Evolutionary conservation across 2,329 filamentous ascomycete genomes (phyloP), one percentile per base, ranked within the genome.

Genomic region (Lasiodiplodia sp.): DNA sequence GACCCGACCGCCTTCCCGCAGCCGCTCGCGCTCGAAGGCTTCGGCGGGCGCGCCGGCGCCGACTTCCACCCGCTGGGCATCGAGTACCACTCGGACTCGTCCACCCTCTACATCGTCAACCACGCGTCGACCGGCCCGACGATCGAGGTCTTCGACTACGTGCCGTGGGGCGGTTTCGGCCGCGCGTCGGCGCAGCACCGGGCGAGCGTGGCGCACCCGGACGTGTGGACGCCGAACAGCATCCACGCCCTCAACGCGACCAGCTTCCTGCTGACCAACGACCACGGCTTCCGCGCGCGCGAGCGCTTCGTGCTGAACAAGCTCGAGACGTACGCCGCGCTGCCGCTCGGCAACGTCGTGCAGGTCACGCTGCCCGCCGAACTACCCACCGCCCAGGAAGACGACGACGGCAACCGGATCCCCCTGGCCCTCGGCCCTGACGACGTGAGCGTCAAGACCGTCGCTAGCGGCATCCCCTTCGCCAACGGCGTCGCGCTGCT

Each of bases 51-150:
- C 25, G 68, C 69, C 6, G 66, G 66, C 23, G 64, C 60, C 23
- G 77, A 81, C 60, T 80, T 83, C 67, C 81, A 84, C 66, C 82
- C 82, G 1, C 72, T 84, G 1, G 81, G 82, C 4, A 75, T 84
- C 4, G 77, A 78, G 5, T 80, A 78, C 40, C 76, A 82, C 18
- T 60, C 73, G 2, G 34, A 67, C 5, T 79, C 76, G 12, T 75
- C 76, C 4, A 80, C 75, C 0, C 73, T 84, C 8, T 80, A 79
- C 66, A 75, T 82, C 16, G 74, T 79, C 66, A 83, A 82, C 69
- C 81, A 83, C 71, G 77, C 78, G 3, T 74, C 73, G 0, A 63
- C 73, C 1, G 77, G 77, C 55, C 75, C 78, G 10, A 71, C 69
- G 1, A 71, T 81, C 62, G 79, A 81, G 53, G 55, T 80, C 64